These are phyloP conservation scores for Amoebophrya sp. DNA, from an alignment of 169 alveolate genomes.

Conservation along the genomic window DNA sequence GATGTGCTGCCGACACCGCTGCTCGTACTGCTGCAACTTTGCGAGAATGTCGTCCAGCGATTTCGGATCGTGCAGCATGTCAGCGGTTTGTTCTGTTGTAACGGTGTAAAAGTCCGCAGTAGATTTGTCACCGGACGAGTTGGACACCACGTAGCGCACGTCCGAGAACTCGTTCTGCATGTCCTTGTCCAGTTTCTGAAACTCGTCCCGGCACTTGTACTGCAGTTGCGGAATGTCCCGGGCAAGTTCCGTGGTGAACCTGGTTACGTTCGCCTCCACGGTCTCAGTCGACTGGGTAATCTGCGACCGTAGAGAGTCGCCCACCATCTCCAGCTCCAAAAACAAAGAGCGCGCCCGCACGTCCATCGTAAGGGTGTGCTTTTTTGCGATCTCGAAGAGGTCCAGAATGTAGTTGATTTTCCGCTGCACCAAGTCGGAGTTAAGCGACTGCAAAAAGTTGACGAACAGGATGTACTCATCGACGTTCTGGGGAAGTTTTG, in stretches of 20 bases:
- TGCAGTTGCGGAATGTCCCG: background rate
- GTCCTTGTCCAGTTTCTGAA: too few species aligned
- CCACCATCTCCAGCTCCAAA: background rate
- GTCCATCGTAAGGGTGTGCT: background rate
- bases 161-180: too few species aligned
- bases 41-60: too few species aligned
- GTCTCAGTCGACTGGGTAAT: background rate
- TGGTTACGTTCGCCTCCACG: background rate
- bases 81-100: too few species aligned
- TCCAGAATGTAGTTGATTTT: background rate
- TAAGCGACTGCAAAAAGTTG: background rate
- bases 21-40: background rate
- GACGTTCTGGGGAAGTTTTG: background rate
- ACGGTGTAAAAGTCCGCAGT: too few species aligned
- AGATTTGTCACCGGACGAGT: too few species aligned
- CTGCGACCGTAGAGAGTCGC: background rate
- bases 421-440: background rate
- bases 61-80: too few species aligned
- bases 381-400: background rate
- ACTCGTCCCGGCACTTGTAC: too few species aligned
- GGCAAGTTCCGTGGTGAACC: background rate
- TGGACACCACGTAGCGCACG: too few species aligned
- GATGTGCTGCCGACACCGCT: background rate
- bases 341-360: background rate
- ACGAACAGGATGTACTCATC: background rate